phyloP scores from a whole-genome alignment of 768 basidiomycete genomes.

The Lactarius tabidus region DNA sequence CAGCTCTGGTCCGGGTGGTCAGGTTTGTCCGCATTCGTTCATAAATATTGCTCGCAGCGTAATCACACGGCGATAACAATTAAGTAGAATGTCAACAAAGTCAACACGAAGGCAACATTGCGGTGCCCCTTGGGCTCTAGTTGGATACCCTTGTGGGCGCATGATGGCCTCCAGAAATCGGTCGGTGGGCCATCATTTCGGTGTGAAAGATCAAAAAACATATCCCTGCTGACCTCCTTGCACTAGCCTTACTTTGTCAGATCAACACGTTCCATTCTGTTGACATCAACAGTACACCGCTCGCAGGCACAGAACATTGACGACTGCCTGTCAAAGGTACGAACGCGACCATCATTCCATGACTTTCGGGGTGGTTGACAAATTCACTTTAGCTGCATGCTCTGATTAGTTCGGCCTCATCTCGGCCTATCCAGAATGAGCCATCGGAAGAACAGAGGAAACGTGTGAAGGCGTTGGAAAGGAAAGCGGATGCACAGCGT shows the following conservation, averaged over 20 bases:
- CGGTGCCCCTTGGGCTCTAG: conserved; percentile 51
- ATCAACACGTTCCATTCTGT: conserved; percentile 63
- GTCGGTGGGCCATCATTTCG: conserved; percentile 38
- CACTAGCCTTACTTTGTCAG: conserved; percentile 58
- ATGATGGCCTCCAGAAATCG: conserved; percentile 41
- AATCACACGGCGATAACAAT: conserved; percentile 10
- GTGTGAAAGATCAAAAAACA: neutral
- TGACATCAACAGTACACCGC: conserved; percentile 67
- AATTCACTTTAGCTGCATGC: conserved; percentile 45
- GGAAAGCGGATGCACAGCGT: conserved; percentile 45
- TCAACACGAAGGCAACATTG: conserved; percentile 77
- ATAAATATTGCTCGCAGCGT: neutral
- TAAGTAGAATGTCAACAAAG: conserved; percentile 82
- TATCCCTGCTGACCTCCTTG: neutral
- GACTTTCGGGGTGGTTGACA: conserved; percentile 8
- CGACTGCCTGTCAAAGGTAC: conserved; percentile 63
- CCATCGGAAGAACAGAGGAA: conserved; percentile 54
- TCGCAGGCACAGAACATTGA: conserved; percentile 75
- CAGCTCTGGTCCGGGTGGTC: conserved; percentile 83
- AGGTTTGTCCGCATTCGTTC: conserved; percentile 42
- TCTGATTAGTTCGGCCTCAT: conserved; percentile 47
- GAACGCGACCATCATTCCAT: conserved; percentile 29
- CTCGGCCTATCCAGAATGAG: conserved; percentile 45
- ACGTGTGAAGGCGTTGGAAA: conserved; percentile 45
- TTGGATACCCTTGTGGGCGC: conserved; percentile 74